Conservation (phyloP, 129 eudicot genomes). For the Artemisia argyi region DNA sequence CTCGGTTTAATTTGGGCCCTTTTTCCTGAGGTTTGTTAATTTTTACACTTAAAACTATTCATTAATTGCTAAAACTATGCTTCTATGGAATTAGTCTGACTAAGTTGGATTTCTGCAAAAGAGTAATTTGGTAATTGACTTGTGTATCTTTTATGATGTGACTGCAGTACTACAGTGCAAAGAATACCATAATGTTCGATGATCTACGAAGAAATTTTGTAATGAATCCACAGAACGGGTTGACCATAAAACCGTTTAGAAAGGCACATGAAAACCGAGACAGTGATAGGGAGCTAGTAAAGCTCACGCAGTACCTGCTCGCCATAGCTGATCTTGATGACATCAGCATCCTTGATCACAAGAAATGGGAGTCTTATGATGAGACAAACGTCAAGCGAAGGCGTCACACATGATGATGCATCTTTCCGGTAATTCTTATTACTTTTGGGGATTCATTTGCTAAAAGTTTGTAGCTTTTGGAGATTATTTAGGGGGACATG, state of each 20-base stretch:
- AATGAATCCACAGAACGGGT: slow-evolving; percentile 96
- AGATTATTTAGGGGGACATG: background rate
- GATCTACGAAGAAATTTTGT: slow-evolving; percentile 90
- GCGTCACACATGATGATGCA: slow-evolving; percentile 45
- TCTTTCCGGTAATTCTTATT: slow-evolving; percentile 5
- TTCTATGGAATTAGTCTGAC: background rate
- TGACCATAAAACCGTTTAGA: slow-evolving; percentile 84
- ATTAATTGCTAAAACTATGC: slow-evolving; percentile 4
- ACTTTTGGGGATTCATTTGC: slow-evolving; percentile 5
- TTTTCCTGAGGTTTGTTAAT: slow-evolving; percentile 68
- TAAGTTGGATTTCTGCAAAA: background rate
- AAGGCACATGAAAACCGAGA: slow-evolving; percentile 87
- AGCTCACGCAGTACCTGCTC: slow-evolving; percentile 89
- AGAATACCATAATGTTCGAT: slow-evolving; percentile 96
- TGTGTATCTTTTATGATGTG: slow-evolving; percentile 14
- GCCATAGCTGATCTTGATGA: slow-evolving; percentile 93
- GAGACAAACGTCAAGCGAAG: slow-evolving; percentile 69
- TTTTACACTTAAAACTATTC: slow-evolving; percentile 8
- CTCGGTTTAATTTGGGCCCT: slow-evolving; percentile 98
- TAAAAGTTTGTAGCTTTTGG: slow-evolving; percentile 26
- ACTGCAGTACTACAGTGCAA: slow-evolving; percentile 81
- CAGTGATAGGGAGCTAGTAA: slow-evolving; percentile 82
- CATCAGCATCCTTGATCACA: slow-evolving; percentile 79
- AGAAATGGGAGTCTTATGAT: slow-evolving; percentile 68
- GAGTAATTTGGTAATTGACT: slow-evolving; percentile 16